phyloP scores from a whole-genome alignment of 352 stramenopile species.

The Globisporangium okanoganense region DNA sequence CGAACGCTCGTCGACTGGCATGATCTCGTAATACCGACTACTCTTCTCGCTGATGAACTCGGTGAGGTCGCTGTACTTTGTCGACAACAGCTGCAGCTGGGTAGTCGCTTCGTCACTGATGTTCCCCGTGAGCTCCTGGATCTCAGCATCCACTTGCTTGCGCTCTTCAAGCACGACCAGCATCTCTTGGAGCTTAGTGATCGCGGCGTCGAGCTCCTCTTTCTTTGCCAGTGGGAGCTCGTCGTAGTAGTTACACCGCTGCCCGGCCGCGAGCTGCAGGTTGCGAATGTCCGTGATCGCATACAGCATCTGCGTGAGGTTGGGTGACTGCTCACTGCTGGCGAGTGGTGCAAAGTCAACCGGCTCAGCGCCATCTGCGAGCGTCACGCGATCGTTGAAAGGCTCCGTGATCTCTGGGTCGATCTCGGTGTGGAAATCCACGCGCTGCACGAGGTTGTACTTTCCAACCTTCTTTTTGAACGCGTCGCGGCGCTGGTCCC shows the following conservation, averaged over 20 bases:
- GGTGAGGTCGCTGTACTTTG: constrained; percentile 40
- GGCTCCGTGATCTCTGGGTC: constrained; percentile 40
- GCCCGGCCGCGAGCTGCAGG: constrained; percentile 49
- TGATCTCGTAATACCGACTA: constrained; percentile 73
- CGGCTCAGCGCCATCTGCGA: constrained; percentile 19
- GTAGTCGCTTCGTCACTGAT: constrained; percentile 38
- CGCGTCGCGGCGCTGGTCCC: constrained; percentile 35
- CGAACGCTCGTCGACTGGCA: constrained; percentile 60
- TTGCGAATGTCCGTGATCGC: constrained; percentile 68
- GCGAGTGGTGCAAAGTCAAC: not conserved
- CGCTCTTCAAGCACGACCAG: constrained; percentile 44
- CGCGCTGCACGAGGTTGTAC: constrained; percentile 68
- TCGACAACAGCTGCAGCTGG: constrained; percentile 38
- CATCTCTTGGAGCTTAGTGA: constrained; percentile 46
- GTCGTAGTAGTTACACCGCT: constrained; percentile 39
- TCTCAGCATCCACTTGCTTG: constrained; percentile 40
- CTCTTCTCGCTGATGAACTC: constrained; percentile 65
- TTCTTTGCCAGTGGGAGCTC: constrained; percentile 56
- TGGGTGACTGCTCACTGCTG: constrained; percentile 10
- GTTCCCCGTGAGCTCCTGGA: constrained; percentile 37
- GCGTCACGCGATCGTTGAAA: constrained; percentile 36
- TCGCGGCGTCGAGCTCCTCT: constrained; percentile 40
- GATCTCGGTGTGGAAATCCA: constrained; percentile 46
- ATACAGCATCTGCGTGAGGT: constrained; percentile 46
- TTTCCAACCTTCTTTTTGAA: constrained; percentile 62